Base-by-base conservation (phyloP, 192 early-diverging fungal genomes). In the Lunasporangiospora selenospora region DNA sequence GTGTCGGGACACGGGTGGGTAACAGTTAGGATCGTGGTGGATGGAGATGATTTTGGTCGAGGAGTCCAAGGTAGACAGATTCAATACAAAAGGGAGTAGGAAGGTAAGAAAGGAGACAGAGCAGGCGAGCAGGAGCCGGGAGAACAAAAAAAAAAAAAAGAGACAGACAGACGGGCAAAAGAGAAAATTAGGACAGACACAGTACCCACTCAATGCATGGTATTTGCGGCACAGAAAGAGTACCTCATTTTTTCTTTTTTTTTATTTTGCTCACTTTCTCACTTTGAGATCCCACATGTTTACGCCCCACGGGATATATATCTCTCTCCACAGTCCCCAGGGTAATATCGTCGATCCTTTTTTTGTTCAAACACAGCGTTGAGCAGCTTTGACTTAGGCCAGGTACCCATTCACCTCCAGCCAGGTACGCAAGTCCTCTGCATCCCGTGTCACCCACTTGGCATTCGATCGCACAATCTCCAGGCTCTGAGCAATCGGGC, bases 401-500 rank as follows among this genome's bases (percentile, higher is more conserved):
- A 75, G 39, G 40, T 69, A 79, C 8, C 71, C 78, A 29, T 75
- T 76, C 32, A 41, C 39, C 13, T 32, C 48, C 39, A 79, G 43
- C 80, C 80, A 81, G 16, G 62, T 53, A 45, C 87, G 81, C 31
- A 90, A 67, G 57, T 90, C 87, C 41, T 81, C 76, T 23, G 80
- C 79, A 73, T 84, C 85, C 58, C 77, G 78, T 21, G 62, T 15
- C 42, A 81, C 58, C 84, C 84, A 86, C 42, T 82, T 76, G 36
- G 82, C 78, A 65, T 87, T 86, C 32, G 83, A 78, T 31, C 85
- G 78, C 56, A 87, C 82, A 45, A 79, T 81, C 66, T 93, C 92
- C 38, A 93, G 64, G 29, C 84, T 83, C 82, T 93, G 92, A 42
- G 86, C 83, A 42, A 93, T 65, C 15, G 90, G 82, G 40, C 88